Base-by-base conservation (phyloP, 495 filamentous ascomycete species). In the Xylaria telfairii region DNA sequence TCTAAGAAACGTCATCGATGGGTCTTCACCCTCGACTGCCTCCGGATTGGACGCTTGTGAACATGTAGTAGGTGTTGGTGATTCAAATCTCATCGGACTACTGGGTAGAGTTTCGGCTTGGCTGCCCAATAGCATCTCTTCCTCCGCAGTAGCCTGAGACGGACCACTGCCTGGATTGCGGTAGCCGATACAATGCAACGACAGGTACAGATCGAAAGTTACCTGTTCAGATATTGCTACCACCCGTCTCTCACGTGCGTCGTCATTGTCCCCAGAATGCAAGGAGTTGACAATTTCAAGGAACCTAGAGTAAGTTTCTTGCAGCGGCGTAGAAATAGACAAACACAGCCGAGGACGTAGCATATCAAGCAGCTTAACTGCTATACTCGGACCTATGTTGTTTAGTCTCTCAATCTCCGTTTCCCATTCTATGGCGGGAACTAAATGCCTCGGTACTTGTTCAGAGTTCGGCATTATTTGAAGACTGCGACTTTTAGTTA, bases 1-100 rank as follows among this genome's bases (percentile, higher is more conserved):
- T 53, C 75, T 71, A 13, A 78, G 15, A 30, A 78, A 72, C 41
- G 65, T 19, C 76, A 78, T 76, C 13, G 76, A 71, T 32, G 74
- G 65, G 61, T 78, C 76, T 65, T 78, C 76, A 9, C 61, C 42
- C 13, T 71, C 69, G 7, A 39, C 63, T 7, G 9, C 53, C 21
- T 74, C 73, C 10, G 56, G 32, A 54, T 65, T 59, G 10, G 66
- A 44, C n/a, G n/a, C 53, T 42, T 46, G 66, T 15, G 74, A 73
- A 34, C 28, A 21, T 66, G 56, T 61, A 3, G 59, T 60, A 60
- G 68, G 64, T 30, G 62, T 51, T 6, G 56, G 63, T 9, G 76
- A 75, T 26, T 64, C 70, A 7, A 56, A 63, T 44, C 69, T 69
- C 12, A 67, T 59, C 17, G 69, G 69, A 66, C 71, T 72, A 17